Percentiles rank a stretch among this genome's conserved stretches.
These are phyloP conservation scores for Styphnolobium japonicum DNA, from an alignment of 306 rosid species.

Conservation along the genomic window DNA sequence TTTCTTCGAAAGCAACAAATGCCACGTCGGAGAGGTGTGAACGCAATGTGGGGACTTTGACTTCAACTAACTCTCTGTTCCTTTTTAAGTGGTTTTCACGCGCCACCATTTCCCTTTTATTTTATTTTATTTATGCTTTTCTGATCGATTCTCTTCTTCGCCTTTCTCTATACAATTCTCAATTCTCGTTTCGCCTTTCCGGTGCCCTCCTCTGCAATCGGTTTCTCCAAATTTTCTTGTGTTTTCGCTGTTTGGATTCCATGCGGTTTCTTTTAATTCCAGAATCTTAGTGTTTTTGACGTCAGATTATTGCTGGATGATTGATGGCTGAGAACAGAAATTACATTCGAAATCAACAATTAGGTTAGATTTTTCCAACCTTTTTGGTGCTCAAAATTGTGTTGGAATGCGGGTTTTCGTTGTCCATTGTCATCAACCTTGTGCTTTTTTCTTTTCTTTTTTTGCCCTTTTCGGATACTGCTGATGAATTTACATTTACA, in stretches of 20 bases:
- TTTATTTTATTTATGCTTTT: too few species aligned
- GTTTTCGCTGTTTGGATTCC: not conserved
- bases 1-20: constrained; percentile 3
- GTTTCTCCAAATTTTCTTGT: too few species aligned
- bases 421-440: not conserved
- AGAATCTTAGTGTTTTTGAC: not conserved
- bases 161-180: too few species aligned
- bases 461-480: not conserved
- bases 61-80: not conserved
- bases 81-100: constrained; percentile 24
- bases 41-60: not conserved
- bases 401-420: not conserved
- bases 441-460: too few species aligned
- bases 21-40: constrained; percentile 39
- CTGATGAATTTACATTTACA: not conserved
- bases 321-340: constrained; percentile 51
- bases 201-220: not conserved
- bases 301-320: constrained; percentile 26
- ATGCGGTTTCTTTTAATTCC: not conserved
- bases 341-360: constrained; percentile 36
- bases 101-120: constrained; percentile 1
- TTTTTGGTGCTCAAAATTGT: not conserved
- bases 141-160: too few species aligned
- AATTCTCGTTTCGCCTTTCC: too few species aligned
- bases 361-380: constrained; percentile 42